These are phyloP conservation scores for Umbilicus rupestris DNA, from an alignment of 164 flowering plant genomes.

Conservation along the genomic window DNA sequence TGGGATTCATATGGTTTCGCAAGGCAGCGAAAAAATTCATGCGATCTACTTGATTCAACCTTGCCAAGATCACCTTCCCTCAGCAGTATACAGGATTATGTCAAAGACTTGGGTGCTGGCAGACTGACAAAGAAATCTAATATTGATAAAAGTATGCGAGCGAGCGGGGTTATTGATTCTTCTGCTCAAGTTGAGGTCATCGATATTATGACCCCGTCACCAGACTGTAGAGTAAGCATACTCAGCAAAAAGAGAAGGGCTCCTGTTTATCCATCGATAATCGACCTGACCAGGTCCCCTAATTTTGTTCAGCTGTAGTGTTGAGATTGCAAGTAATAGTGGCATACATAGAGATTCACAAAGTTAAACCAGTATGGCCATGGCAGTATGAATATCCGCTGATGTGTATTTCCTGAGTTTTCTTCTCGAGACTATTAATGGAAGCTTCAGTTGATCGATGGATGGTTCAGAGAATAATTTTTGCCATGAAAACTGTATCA, in stretches of 20 bases:
- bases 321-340: no score
- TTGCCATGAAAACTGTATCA: neutral
- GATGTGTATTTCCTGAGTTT: neutral
- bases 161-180: neutral
- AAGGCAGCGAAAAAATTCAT: neutral
- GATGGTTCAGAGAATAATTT: neutral
- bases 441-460: neutral
- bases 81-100: neutral
- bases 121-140: neutral
- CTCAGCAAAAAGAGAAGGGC: constrained; percentile 30
- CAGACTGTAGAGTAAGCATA: constrained; percentile 22
- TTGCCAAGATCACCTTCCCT: neutral
- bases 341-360: neutral
- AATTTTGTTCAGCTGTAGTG: constrained; percentile 33
- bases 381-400: neutral
- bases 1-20: constrained; percentile 1
- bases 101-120: neutral
- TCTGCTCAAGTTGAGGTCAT: constrained; percentile 39
- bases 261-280: constrained; percentile 28
- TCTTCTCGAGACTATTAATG: neutral
- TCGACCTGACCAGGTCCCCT: constrained; percentile 67
- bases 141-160: neutral
- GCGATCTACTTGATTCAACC: constrained; percentile 9
- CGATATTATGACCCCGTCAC: constrained; percentile 50
- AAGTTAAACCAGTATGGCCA: neutral